phyloP scores from a whole-genome alignment of 2,329 filamentous ascomycete species.

The Colletotrichum plurivorum region DNA sequence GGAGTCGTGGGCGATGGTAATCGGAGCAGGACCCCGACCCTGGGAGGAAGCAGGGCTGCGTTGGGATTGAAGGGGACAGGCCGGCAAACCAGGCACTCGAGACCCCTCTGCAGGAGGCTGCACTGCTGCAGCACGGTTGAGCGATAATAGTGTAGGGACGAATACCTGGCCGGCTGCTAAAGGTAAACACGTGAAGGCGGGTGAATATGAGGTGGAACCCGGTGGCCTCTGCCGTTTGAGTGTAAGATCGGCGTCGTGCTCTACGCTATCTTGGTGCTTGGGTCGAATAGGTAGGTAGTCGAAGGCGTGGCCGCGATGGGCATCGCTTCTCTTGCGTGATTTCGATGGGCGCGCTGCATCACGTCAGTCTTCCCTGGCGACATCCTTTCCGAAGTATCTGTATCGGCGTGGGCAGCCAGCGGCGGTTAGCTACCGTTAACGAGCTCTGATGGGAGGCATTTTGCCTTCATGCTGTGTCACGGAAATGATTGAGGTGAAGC shows the following conservation, averaged over 20 bases:
- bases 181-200: conserved; percentile 35
- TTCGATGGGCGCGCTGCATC: neutral
- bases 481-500: conserved; percentile 37
- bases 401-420: neutral
- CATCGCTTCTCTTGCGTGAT: conserved; percentile 24
- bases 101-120: neutral
- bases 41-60: conserved; percentile 23
- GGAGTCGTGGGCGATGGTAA: conserved; percentile 16
- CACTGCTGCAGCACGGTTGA: neutral
- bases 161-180: conserved; percentile 4
- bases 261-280: too few species aligned
- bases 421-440: too few species aligned
- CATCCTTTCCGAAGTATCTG: neutral
- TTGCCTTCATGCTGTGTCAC: conserved; percentile 28
- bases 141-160: neutral
- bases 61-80: conserved; percentile 20
- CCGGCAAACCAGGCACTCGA: neutral
- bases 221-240: conserved; percentile 13
- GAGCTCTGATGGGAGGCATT: conserved; percentile 7
- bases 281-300: neutral
- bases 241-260: conserved; percentile 14
- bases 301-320: conserved; percentile 10
- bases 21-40: conserved; percentile 21
- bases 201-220: neutral
- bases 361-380: neutral